Evolutionary conservation across 2,329 filamentous ascomycete species (phyloP), one percentile per base, ranked within the genome.

Genomic region (Eutypa lata): DNA sequence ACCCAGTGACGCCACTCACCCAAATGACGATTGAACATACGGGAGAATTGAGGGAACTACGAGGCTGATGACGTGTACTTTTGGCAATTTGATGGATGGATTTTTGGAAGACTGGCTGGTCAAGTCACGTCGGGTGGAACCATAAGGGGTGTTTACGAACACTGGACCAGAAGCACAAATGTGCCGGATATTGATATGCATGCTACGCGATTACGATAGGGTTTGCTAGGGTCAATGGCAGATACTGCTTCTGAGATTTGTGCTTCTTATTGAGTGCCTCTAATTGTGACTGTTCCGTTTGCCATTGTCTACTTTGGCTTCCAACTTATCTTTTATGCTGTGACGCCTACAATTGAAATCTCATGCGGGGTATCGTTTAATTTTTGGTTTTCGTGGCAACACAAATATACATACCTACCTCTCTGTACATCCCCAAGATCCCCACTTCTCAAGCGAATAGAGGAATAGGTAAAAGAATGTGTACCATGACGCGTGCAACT

Each of bases 21-120:
- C 51, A 24, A 21, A 51, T 55, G 50, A 19, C 46, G 24, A 51
- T 33, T 49, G n/a, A 47, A 22, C 53, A 48, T 33, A 31, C 43
- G 43, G 24, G 49, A n/a, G 46, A 48, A 49, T 19, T 21, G 14
- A 48, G 48, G 33, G 60, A 52, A 55, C 55, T 59, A 61, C 58
- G 53, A 31, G 53, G 56, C 53, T 58, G 66, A 56, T 51, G 62
- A 56, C 52, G 61, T 62, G 62, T 58, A 56, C 63, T 61, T 52
- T 63, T 64, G 59, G 64, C 64, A 67, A 45, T 64, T 64, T 73
- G 68, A 62, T 61, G 61, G 63, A 61, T 35, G 56, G 53, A 57
- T 51, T 57, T 61, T 53, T 55, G 54, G 58, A 61, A 64, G 67
- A 65, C 51, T 54, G 42, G 61, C 57, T 64, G 65, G 63, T 64